Conservation (phyloP, 2,329 filamentous ascomycete genomes). For the Alternaria consortialis region DNA sequence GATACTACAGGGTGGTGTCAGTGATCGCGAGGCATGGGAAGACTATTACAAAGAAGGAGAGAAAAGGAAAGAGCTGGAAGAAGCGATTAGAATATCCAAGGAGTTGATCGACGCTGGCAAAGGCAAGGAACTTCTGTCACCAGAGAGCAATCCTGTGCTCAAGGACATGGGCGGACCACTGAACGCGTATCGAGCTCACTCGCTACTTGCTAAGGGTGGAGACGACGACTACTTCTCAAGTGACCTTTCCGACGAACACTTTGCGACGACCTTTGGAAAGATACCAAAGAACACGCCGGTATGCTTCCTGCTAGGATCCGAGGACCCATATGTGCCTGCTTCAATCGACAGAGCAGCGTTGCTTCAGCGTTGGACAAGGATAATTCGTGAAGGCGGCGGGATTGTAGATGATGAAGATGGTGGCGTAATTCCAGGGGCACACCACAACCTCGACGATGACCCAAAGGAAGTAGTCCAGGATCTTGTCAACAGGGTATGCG, state of each 20-base stretch:
- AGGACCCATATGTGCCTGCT: conserved; percentile 71
- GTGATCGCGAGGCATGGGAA: conserved; percentile 71
- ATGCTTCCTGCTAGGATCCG: conserved; percentile 70
- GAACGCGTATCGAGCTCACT: conserved; percentile 67
- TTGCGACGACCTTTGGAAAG: conserved; percentile 71
- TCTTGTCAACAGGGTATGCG: conserved; percentile 60
- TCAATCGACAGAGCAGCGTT: conserved; percentile 66
- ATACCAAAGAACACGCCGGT: conserved; percentile 63
- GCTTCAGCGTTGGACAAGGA: conserved; percentile 64
- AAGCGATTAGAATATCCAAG: conserved; percentile 58
- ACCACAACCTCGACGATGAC: conserved; percentile 61
- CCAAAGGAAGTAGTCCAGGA: conserved; percentile 58
- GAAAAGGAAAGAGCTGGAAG: conserved; percentile 12
- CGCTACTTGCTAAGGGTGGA: conserved; percentile 66
- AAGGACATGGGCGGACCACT: conserved; percentile 55
- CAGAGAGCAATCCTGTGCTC: conserved; percentile 39
- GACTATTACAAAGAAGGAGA: conserved; percentile 48
- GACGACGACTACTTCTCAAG: conserved; percentile 91
- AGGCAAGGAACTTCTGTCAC: conserved; percentile 64
- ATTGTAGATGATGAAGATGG: conserved; percentile 59
- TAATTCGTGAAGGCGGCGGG: conserved; percentile 56
- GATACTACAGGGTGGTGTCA: conserved; percentile 82
- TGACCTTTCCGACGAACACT: conserved; percentile 69
- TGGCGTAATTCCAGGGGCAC: conserved; percentile 60
- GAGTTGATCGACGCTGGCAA: conserved; percentile 65